phyloP scores from a whole-genome alignment of 371 early-diverging fungal genomes.

The Mucor racemosus region DNA sequence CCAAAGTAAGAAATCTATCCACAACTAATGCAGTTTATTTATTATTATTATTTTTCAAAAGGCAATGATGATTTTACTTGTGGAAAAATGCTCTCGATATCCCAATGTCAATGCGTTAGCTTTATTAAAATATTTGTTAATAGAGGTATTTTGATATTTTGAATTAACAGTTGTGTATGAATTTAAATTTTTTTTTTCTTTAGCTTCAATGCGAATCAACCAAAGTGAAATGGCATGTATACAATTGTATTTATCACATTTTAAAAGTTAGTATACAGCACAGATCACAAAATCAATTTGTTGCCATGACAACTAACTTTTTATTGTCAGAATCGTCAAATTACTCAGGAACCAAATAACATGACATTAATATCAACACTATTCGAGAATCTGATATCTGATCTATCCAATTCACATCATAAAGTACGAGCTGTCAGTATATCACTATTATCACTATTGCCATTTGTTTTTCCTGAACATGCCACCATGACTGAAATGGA shows the following conservation, averaged over 20 bases:
- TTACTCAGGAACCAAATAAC: constrained; percentile 24
- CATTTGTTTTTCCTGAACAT: constrained; percentile 37
- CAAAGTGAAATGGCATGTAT: constrained; percentile 52
- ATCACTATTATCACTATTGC: constrained; percentile 47
- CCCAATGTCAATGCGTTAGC: constrained; percentile 27
- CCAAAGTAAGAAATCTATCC: constrained; percentile 19
- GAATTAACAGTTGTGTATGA: no score
- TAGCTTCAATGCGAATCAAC: constrained; percentile 51
- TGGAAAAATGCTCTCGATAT: constrained; percentile 28
- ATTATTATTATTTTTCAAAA: background rate
- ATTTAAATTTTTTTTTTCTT: no score
- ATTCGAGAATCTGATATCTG: constrained; percentile 35
- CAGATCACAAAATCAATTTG: background rate
- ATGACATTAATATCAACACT: constrained; percentile 31
- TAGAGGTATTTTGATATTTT: constrained; percentile 15
- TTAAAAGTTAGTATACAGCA: constrained; percentile 37
- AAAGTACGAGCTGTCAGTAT: constrained; percentile 56
- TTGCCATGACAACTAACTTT: background rate
- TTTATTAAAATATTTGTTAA: constrained; percentile 22
- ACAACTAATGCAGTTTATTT: background rate
- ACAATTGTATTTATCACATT: constrained; percentile 45
- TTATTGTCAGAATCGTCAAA: constrained; percentile 31
- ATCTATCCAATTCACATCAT: constrained; percentile 56
- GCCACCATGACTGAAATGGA: constrained; percentile 29
- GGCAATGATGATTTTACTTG: constrained; percentile 32